Evolutionary conservation across 2,329 filamentous ascomycete genomes (phyloP).

Genomic region (Fusarium nygamai): DNA sequence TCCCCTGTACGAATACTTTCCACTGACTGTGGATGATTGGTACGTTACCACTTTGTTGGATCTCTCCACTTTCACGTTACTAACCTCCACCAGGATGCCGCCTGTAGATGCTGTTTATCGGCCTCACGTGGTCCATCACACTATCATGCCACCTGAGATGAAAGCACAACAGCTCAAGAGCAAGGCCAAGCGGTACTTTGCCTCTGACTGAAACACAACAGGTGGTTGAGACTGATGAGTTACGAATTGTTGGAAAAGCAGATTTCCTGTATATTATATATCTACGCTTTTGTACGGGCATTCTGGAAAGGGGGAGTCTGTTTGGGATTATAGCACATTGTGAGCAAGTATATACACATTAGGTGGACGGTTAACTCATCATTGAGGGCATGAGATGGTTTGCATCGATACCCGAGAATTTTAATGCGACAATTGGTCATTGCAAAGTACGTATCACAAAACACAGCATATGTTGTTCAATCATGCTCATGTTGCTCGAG

Average conservation of each 20-base stretch:
- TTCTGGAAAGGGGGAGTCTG: constrained; percentile 1
- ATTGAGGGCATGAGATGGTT: constrained; percentile 19
- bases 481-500: background rate
- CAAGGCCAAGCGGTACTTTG: constrained; percentile 78
- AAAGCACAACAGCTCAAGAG: constrained; percentile 74
- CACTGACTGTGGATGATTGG: constrained; percentile 90
- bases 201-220: constrained; percentile 61
- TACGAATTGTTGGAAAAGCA: constrained; percentile 31
- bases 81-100: constrained; percentile 68
- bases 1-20: constrained; percentile 93
- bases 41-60: constrained; percentile 45
- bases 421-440: constrained; percentile 8
- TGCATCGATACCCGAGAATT: constrained; percentile 36
- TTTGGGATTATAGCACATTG: constrained; percentile 5
- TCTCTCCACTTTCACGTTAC: constrained; percentile 1
- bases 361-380: constrained; percentile 4
- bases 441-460: background rate
- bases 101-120: constrained; percentile 90
- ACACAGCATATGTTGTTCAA: background rate
- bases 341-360: constrained; percentile 3
- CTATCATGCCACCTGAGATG: constrained; percentile 73
- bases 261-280: constrained; percentile 33
- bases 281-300: background rate
- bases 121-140: constrained; percentile 94
- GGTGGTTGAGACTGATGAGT: constrained; percentile 30